Percentiles rank a stretch among this genome's conserved stretches.
These are phyloP conservation scores for Cyclanthera cordifolia DNA, from an alignment of 306 rosid species.

Conservation along the genomic window DNA sequence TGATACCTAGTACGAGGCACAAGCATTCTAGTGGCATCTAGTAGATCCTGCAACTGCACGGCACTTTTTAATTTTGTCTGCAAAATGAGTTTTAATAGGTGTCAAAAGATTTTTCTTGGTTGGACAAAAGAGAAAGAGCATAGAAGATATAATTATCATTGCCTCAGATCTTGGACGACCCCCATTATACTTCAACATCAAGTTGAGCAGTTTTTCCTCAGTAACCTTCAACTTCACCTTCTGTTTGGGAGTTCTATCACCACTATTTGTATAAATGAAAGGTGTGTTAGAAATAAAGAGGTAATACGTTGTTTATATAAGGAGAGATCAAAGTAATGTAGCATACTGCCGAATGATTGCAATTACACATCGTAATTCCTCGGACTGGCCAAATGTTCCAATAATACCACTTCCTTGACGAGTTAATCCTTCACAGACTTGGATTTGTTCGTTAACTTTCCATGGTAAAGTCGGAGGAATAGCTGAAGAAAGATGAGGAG, in stretches of 20 bases:
- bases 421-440: slow-evolving; percentile 60
- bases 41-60: slow-evolving; percentile 86
- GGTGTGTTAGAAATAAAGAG: slow-evolving; percentile 18
- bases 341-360: slow-evolving; percentile 92
- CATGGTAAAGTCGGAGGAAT: slow-evolving; percentile 93
- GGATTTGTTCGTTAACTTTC: slow-evolving; percentile 67
- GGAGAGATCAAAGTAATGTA: slow-evolving; percentile 13
- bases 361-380: slow-evolving; percentile 92
- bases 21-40: slow-evolving; percentile 91
- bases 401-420: slow-evolving; percentile 92
- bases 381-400: slow-evolving; percentile 78
- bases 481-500: slow-evolving; percentile 87
- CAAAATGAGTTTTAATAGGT: slow-evolving; percentile 15
- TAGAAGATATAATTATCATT: slow-evolving; percentile 17
- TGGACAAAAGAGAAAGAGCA: slow-evolving; percentile 8
- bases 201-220: slow-evolving; percentile 75
- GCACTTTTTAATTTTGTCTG: slow-evolving; percentile 98
- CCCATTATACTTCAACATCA: slow-evolving; percentile 88
- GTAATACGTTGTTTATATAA: not conserved
- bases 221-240: slow-evolving; percentile 95
- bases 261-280: slow-evolving; percentile 44
- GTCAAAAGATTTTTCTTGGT: slow-evolving; percentile 1
- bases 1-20: slow-evolving; percentile 84
- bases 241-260: slow-evolving; percentile 99
- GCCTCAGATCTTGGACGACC: slow-evolving; percentile 93